These are phyloP conservation scores for Vanilla planifolia DNA, from an alignment of 106 monocot genomes.

Conservation along the genomic window DNA sequence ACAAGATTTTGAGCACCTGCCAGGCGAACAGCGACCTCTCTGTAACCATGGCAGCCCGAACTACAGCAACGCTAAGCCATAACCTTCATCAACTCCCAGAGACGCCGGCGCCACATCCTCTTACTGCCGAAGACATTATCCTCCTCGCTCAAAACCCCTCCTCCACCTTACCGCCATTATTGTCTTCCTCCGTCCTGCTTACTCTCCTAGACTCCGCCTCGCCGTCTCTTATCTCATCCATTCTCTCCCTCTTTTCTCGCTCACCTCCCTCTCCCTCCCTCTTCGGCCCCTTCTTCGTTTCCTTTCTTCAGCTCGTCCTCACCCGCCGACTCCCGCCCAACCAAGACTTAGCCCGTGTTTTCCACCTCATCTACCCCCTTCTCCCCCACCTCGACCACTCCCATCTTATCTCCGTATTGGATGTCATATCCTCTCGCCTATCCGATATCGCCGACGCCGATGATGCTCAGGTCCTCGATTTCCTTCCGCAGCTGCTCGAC, in stretches of 20 bases:
- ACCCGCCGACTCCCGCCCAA: conserved; percentile 9
- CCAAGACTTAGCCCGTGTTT: conserved; percentile 12
- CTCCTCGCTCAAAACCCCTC: conserved; percentile 20
- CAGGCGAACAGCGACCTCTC: too few relatives aligned
- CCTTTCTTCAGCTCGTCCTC: conserved; percentile 11
- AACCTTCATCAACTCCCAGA: neutral
- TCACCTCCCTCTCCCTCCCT: conserved; percentile 17
- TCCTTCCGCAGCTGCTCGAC: conserved; percentile 49
- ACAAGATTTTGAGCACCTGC: too few relatives aligned
- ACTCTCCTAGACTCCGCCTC: conserved; percentile 14
- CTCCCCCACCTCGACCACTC: conserved; percentile 29
- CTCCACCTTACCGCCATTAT: conserved; percentile 29
- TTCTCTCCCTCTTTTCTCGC: conserved; percentile 33
- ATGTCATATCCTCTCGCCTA: conserved; percentile 25
- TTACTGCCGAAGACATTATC: conserved; percentile 24
- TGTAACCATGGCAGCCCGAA: neutral
- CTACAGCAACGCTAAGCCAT: neutral
- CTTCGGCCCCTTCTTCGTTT: conserved; percentile 9
- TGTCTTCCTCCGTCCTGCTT: conserved; percentile 29
- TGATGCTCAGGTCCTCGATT: conserved; percentile 43
- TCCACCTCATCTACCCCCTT: conserved; percentile 51
- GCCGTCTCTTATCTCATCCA: conserved; percentile 27
- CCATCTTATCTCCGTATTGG: conserved; percentile 27
- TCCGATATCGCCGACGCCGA: conserved; percentile 16
- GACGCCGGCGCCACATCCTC: conserved; percentile 13